Conservation (phyloP, 2,329 filamentous ascomycete species). For the Colletotrichum incanum region DNA sequence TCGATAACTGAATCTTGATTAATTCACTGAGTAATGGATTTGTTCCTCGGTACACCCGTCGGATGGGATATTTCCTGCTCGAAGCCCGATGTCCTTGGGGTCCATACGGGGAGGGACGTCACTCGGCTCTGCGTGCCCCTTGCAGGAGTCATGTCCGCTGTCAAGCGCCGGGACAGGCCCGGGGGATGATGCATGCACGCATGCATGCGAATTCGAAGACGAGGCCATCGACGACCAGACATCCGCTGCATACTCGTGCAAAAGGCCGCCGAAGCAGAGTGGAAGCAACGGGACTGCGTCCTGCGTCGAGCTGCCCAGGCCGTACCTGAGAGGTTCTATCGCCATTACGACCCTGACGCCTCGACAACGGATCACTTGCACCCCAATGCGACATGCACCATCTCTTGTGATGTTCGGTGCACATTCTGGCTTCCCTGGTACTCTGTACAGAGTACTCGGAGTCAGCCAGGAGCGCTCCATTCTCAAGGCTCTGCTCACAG, state of each 20-base stretch:
- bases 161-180: slow-evolving; percentile 26
- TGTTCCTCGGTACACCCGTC: not conserved
- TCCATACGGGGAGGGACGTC: slow-evolving; percentile 16
- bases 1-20: not conserved
- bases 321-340: not conserved
- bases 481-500: not conserved
- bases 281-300: not conserved
- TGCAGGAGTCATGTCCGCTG: slow-evolving; percentile 40
- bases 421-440: not conserved
- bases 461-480: not conserved
- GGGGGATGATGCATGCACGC: slow-evolving; percentile 2
- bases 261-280: not conserved
- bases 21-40: not conserved
- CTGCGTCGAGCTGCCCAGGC: not conserved
- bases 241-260: slow-evolving; percentile 6
- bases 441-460: not conserved
- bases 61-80: slow-evolving; percentile 19
- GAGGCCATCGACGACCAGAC: slow-evolving; percentile 29
- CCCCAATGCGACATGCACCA: not conserved
- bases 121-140: slow-evolving; percentile 10
- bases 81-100: not conserved
- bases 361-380: not conserved
- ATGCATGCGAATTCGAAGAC: slow-evolving; percentile 15
- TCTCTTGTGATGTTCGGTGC: not conserved
- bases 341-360: not conserved